Evolutionary conservation across 345 rosid genomes (phyloP).

Genomic region (Gossypium mustelinum): DNA sequence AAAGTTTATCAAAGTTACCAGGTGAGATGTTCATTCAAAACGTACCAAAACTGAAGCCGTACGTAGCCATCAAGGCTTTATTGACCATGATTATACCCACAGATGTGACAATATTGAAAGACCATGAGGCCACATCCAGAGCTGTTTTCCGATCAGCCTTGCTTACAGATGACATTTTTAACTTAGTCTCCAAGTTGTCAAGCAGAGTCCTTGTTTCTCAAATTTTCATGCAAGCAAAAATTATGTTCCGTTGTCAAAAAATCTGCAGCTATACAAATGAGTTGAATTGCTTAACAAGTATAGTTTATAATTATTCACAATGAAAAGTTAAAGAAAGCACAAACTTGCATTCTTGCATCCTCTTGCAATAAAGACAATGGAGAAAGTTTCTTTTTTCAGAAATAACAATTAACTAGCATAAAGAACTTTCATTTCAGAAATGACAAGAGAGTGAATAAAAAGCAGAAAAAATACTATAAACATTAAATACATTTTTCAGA

Average conservation of each 20-base stretch:
- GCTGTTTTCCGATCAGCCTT: slow-evolving; percentile 73
- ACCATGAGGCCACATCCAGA: slow-evolving; percentile 86
- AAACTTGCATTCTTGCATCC: not conserved
- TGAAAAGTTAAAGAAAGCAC: not conserved
- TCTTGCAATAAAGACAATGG: not conserved
- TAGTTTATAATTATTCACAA: not conserved
- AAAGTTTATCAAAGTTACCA: not conserved
- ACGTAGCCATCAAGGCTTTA: slow-evolving; percentile 91
- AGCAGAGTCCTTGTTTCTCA: slow-evolving; percentile 5
- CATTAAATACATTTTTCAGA: not conserved
- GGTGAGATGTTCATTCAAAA: slow-evolving; percentile 1
- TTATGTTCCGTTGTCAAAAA: not conserved
- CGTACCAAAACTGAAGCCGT: slow-evolving; percentile 91
- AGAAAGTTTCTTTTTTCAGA: not conserved
- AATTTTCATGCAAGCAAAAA: not conserved
- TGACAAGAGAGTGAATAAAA: not conserved
- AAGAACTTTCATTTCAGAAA: not conserved
- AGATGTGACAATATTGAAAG: slow-evolving; percentile 94
- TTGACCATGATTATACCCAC: slow-evolving; percentile 96
- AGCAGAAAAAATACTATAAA: not conserved
- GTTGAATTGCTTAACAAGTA: not conserved
- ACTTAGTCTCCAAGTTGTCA: slow-evolving; percentile 18
- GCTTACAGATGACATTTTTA: slow-evolving; percentile 59
- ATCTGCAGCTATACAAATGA: not conserved
- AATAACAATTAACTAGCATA: not conserved